Evolutionary conservation across 805 yeast genomes (phyloP), one percentile per base, ranked within the genome.

Genomic region (Pichia exigua): DNA sequence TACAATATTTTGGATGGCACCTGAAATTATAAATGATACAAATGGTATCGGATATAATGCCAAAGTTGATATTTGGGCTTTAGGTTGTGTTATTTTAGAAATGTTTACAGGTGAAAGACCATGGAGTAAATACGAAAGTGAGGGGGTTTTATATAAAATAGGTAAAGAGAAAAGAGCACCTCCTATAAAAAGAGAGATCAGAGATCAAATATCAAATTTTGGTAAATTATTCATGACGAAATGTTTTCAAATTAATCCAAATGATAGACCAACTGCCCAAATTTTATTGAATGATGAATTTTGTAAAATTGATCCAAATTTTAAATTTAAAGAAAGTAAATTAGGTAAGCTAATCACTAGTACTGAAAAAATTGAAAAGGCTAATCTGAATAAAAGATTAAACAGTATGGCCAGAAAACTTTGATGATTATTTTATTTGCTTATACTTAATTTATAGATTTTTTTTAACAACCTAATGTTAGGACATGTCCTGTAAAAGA

Each of bases 1-100:
- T 24, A 91, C 99, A 0, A 89, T 95, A 1, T 94, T 91, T 66
- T 94, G 99, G 99, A 94, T 94, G 99, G 99, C 99, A 1, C 99
- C 99, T 0, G 99, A 94, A 64, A 96, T 95, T 57, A 90, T 94
- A 47, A 92, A 90, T 64, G 89, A 88, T 53, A 82, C 82, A 21
- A 82, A 80, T 3, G 84, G 81, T 56, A 94, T 85, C 64, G 99
- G 99, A 0, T 94, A 94, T 65, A 88, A 95, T 72, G 99, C 99
- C 21, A 94, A 94, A 68, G 90, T 94, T 24, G 99, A 94, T 68
- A 91, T 94, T 41, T 94, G 99, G 99, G 91, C 98, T 0, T 68
- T 92, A 24, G 99, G 99, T 1, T 94, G 99, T 72, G 97, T 94
- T 44, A 95, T 94, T 26, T 66, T 94, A 48, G 99, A 94, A 67